Evolutionary conservation across 345 rosid genomes (phyloP).

Genomic region (Dovyalis caffra): DNA sequence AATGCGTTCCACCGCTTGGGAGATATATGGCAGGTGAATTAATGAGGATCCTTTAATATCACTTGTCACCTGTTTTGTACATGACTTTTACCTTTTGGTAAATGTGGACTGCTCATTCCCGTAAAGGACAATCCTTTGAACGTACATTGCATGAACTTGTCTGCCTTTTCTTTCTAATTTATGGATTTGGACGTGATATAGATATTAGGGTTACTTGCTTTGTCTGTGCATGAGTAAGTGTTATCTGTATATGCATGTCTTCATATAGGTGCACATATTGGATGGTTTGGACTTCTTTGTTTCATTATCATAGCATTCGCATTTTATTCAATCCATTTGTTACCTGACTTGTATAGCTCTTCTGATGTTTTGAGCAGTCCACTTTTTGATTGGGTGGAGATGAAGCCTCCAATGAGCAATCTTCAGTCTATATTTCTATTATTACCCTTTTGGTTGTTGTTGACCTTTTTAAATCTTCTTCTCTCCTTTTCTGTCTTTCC

Average conservation of each 20-base stretch:
- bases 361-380: too few species aligned
- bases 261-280: neutral
- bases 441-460: too few species aligned
- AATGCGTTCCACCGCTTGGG: constrained; percentile 93
- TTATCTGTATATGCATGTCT: neutral
- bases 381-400: too few species aligned
- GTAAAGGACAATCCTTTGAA: neutral
- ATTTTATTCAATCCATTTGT: neutral
- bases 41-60: neutral
- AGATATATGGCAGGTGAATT: constrained; percentile 91
- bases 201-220: neutral
- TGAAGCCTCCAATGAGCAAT: too few species aligned
- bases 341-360: too few species aligned
- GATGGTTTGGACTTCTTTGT: neutral
- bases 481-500: too few species aligned
- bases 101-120: neutral
- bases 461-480: too few species aligned
- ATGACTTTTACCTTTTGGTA: neutral
- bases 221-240: neutral
- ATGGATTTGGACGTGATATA: neutral
- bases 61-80: neutral
- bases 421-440: too few species aligned
- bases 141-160: too few species aligned
- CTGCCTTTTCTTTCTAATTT: too few species aligned
- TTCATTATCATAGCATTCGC: neutral